Evolutionary conservation across 495 filamentous ascomycete genomes (phyloP), one percentile per base, ranked within the genome.

Genomic region (Penicillium odoratum): DNA sequence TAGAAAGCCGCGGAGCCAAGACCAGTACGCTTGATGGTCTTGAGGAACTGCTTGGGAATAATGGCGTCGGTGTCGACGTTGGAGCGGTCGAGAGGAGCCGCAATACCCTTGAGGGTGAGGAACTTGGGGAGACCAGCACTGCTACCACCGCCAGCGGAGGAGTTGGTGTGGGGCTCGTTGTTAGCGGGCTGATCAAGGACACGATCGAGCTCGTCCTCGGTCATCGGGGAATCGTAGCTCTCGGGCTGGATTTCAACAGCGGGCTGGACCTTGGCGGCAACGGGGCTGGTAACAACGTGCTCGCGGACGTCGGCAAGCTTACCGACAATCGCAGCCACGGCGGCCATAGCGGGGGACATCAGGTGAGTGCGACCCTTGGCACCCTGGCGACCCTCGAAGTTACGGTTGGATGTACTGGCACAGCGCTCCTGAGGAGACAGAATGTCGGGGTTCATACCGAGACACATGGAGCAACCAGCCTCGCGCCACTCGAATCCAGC

Each of bases 361-460:
- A 98, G 81, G 74, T 98, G 94, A 16, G 94, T 98, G 57, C 94
- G 86, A 49, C 93, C 92, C 59, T 88, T 86, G 51, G 93, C 92
- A 69, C 94, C 94, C 77, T 98, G 94, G 62, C 94, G 87, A 48
- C 94, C 94, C 73, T 98, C 94, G 64, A 98, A 98, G 68, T 98
- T 98, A 60, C 94, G 90, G 78, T 98, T 98, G 63, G 89, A 93
- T 57, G 94, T 98, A 70, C 86, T 91, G 40, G 94, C 94, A 66
- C 94, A 98, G 55, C 94, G 85, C 77, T 98, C 94, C 68, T 87
- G 83, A 45, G 94, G 94, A 3, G 90, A 85, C n/a, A 98, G 83
- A 63, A 98, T 97, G 73, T 98, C 94, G 0, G 94, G 92, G 79
- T 98, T 98, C 94, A 98, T 98, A 71, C 94, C 94, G 30, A 98